Evolutionary conservation across 495 filamentous ascomycete genomes (phyloP).

Genomic region (Talaromyces thailandensis): DNA sequence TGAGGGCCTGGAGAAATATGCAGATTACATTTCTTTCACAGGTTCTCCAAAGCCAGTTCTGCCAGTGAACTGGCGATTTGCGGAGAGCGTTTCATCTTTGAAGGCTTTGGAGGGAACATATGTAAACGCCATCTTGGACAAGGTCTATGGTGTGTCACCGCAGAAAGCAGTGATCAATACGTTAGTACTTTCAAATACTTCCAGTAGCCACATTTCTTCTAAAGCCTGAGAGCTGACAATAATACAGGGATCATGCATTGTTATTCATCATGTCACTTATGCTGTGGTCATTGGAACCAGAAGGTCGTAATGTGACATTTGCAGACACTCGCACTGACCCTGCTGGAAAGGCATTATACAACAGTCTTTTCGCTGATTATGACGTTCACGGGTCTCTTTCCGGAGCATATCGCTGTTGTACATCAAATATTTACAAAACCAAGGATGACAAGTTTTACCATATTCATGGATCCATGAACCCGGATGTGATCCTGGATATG

Average conservation of each 20-base stretch:
- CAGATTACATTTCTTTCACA: conserved; percentile 9
- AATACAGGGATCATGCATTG: conserved; percentile 20
- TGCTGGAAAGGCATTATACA: conserved; percentile 15
- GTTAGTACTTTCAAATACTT: not conserved
- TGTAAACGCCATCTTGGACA: conserved; percentile 42
- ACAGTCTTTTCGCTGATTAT: conserved; percentile 15
- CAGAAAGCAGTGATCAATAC: conserved; percentile 13
- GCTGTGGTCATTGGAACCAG: conserved; percentile 10
- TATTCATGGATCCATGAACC: not conserved
- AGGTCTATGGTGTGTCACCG: conserved; percentile 25
- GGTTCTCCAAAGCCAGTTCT: conserved; percentile 18
- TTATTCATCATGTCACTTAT: conserved; percentile 21
- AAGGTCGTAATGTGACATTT: conserved; percentile 5
- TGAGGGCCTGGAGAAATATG: conserved; percentile 1
- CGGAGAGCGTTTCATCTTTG: conserved; percentile 47
- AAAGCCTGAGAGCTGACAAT: not conserved
- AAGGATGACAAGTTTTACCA: not conserved
- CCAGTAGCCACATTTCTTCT: not conserved
- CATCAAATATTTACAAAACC: not conserved
- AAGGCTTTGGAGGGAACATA: conserved; percentile 52
- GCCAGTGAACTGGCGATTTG: conserved; percentile 36
- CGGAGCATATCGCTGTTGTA: not conserved
- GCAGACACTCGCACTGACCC: conserved; percentile 8
- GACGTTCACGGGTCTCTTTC: not conserved
- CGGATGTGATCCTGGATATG: not conserved